These are phyloP conservation scores for Annulohypoxylon bovei DNA, from an alignment of 495 filamentous ascomycete species.

Conservation along the genomic window DNA sequence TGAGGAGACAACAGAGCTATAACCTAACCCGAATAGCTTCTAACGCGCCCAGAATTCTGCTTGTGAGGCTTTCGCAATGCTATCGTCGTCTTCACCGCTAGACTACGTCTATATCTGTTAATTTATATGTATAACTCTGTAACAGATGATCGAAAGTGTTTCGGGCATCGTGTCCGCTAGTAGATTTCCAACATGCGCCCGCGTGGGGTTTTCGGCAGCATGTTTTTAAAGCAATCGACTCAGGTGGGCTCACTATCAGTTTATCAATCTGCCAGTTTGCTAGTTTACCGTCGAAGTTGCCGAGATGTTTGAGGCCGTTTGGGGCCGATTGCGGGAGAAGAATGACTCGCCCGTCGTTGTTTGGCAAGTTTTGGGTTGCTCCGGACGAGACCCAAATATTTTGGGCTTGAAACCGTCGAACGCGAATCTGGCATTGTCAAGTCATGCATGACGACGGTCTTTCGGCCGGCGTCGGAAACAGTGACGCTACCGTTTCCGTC, in stretches of 20 bases:
- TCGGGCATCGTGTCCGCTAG: conserved; percentile 26
- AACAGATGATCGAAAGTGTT: conserved; percentile 31
- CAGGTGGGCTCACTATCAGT: conserved; percentile 1
- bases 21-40: conserved; percentile 1
- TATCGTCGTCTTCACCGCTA: conserved; percentile 27
- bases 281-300: conserved; percentile 3
- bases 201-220: conserved; percentile 22
- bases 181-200: conserved; percentile 15
- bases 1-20: conserved; percentile 3
- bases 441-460: conserved; percentile 36
- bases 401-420: conserved; percentile 37
- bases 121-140: conserved; percentile 28
- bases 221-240: conserved; percentile 21
- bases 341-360: conserved; percentile 29
- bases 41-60: neutral
- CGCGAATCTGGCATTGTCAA: conserved; percentile 36
- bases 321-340: conserved; percentile 16
- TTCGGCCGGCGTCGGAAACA: conserved; percentile 31
- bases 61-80: conserved; percentile 1
- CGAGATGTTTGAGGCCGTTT: neutral
- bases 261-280: neutral
- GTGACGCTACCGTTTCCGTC: conserved; percentile 34
- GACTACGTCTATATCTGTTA: conserved; percentile 26
- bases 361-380: conserved; percentile 22
- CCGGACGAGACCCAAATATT: conserved; percentile 32